Conservation (phyloP, 768 basidiomycete species). For the Cystobasidium tubakii region DNA sequence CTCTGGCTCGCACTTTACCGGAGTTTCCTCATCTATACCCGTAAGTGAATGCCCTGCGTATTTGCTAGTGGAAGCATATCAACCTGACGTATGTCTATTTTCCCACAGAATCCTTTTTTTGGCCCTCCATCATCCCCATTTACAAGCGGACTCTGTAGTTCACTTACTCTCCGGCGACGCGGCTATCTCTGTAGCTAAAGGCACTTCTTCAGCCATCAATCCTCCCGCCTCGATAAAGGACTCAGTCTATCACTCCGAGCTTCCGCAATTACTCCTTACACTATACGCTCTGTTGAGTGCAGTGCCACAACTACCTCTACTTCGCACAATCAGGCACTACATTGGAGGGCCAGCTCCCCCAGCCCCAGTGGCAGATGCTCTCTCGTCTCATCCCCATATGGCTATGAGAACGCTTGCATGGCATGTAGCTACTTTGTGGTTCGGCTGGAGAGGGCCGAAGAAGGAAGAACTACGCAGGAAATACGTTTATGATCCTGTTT, state of each 20-base stretch:
- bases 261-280: slow-evolving; percentile 35
- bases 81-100: slow-evolving; percentile 52
- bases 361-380: slow-evolving; percentile 23
- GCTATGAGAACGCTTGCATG: slow-evolving; percentile 45
- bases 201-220: slow-evolving; percentile 53
- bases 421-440: slow-evolving; percentile 41
- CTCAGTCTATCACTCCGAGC: slow-evolving; percentile 31
- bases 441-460: slow-evolving; percentile 38
- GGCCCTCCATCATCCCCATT: slow-evolving; percentile 32
- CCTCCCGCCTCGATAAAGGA: slow-evolving; percentile 49
- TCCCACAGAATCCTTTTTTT: slow-evolving; percentile 30
- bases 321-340: neutral
- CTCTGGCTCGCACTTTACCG: slow-evolving; percentile 46
- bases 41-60: slow-evolving; percentile 43
- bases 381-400: slow-evolving; percentile 42
- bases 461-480: slow-evolving; percentile 47
- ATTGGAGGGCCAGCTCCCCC: slow-evolving; percentile 29
- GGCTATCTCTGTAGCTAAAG: no score
- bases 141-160: slow-evolving; percentile 30
- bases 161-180: slow-evolving; percentile 51
- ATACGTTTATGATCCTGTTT: slow-evolving; percentile 45
- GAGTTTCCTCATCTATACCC: slow-evolving; percentile 48
- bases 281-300: slow-evolving; percentile 34
- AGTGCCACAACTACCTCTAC: slow-evolving; percentile 37
- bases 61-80: neutral